Percentiles rank a stretch among this genome's conserved stretches.
phyloP scores from a whole-genome alignment of 2,329 filamentous ascomycete genomes.

The Trichoderma koningiopsis region DNA sequence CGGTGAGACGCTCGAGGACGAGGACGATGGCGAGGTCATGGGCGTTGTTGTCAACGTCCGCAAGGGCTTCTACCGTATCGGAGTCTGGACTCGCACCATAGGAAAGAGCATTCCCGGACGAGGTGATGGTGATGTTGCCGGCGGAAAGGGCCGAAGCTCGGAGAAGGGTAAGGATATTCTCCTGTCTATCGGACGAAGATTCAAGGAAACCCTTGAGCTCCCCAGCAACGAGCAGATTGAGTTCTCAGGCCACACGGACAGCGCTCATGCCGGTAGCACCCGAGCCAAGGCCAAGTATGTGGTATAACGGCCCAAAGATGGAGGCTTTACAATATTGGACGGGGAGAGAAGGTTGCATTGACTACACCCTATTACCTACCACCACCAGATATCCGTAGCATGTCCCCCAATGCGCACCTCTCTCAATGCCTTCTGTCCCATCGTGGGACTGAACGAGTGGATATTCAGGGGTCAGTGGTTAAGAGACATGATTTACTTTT shows the following conservation, averaged over 20 bases:
- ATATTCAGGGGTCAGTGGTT: slow-evolving; percentile 1
- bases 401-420: slow-evolving; percentile 27
- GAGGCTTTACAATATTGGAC: neutral
- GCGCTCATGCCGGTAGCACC: slow-evolving; percentile 88
- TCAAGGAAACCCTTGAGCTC: slow-evolving; percentile 90
- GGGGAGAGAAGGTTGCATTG: slow-evolving; percentile 29
- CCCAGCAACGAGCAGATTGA: slow-evolving; percentile 78
- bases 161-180: slow-evolving; percentile 88
- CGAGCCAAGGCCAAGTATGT: slow-evolving; percentile 93
- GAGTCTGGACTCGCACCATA: slow-evolving; percentile 94
- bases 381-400: slow-evolving; percentile 26
- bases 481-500: slow-evolving; percentile 20
- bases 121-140: slow-evolving; percentile 70
- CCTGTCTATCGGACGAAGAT: slow-evolving; percentile 79
- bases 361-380: slow-evolving; percentile 27
- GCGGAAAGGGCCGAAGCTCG: slow-evolving; percentile 72
- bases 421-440: neutral
- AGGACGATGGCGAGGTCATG: slow-evolving; percentile 96
- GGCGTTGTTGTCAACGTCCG: slow-evolving; percentile 98
- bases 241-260: slow-evolving; percentile 96
- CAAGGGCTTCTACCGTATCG: slow-evolving; percentile 97
- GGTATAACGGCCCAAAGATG: slow-evolving; percentile 58
- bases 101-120: slow-evolving; percentile 80
- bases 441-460: neutral
- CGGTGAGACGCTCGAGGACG: slow-evolving; percentile 94